Percentiles rank a stretch among this genome's conserved stretches.
Evolutionary conservation across 768 basidiomycete species (phyloP).

Genomic region (Leccinum variicolor): DNA sequence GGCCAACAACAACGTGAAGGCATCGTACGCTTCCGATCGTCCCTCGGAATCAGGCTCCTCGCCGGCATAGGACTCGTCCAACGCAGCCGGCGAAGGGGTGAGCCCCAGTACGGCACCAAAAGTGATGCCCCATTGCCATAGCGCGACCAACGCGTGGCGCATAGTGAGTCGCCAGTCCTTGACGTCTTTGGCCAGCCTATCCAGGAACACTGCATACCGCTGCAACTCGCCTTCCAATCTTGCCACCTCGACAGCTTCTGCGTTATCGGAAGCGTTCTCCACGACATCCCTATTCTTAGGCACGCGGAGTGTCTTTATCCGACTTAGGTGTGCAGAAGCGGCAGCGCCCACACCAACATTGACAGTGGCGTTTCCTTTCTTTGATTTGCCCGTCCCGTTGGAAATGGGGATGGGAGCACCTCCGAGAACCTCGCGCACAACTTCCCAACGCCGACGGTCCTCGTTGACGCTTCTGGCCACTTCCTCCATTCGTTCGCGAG

Average conservation of each 20-base stretch:
- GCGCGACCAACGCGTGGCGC: conserved; percentile 43
- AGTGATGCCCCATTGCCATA: conserved; percentile 59
- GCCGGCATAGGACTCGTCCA: conserved; percentile 4
- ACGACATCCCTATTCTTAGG: conserved; percentile 31
- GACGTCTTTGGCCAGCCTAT: conserved; percentile 58
- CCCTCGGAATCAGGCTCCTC: conserved; percentile 22
- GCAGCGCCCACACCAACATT: conserved; percentile 44
- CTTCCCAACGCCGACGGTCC: conserved; percentile 69
- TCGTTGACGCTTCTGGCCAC: conserved; percentile 79
- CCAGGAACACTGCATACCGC: conserved; percentile 53
- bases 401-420: conserved; percentile 33
- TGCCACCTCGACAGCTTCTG: conserved; percentile 51
- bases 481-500: conserved; percentile 54
- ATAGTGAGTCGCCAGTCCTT: conserved; percentile 60
- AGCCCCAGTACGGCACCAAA: conserved; percentile 71
- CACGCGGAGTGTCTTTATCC: conserved; percentile 53
- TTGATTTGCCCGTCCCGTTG: conserved; percentile 38
- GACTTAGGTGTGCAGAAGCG: conserved; percentile 54
- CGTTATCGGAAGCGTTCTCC: conserved; percentile 31
- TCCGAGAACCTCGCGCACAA: conserved; percentile 70
- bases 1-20: conserved; percentile 60
- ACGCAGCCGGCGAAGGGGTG: conserved; percentile 33
- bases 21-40: conserved; percentile 63
- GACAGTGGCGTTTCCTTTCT: conserved; percentile 38
- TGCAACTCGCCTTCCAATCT: conserved; percentile 55